Conservation (phyloP, 164 flowering plant genomes). For the Chimonanthus praecox region DNA sequence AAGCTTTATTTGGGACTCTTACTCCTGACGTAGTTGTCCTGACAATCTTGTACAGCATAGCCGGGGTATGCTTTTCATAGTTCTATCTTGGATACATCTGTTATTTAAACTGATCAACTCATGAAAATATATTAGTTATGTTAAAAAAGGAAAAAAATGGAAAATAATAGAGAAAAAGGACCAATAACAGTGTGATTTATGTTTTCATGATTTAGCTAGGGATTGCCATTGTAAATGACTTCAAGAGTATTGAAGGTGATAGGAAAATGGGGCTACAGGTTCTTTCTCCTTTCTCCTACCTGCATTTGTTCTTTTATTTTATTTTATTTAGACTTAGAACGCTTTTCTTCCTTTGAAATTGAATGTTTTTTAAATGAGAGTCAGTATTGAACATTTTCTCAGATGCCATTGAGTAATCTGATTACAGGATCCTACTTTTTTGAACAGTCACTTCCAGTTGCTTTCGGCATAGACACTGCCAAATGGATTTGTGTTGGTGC, state of each 20-base stretch:
- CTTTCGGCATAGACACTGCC: slow-evolving; percentile 90
- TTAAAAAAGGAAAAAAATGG: too few species aligned
- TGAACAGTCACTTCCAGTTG: slow-evolving; percentile 86
- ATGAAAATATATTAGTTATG: too few species aligned
- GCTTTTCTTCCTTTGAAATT: too few species aligned
- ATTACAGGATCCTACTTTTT: not conserved
- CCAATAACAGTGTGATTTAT: slow-evolving; percentile 7
- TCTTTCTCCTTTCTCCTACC: not conserved
- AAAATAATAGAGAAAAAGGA: not conserved
- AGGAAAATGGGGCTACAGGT: slow-evolving; percentile 91
- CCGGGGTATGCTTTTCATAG: slow-evolving; percentile 62
- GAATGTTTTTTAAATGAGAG: not conserved
- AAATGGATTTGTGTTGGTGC: slow-evolving; percentile 98
- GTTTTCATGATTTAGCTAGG: slow-evolving; percentile 56
- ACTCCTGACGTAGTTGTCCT: slow-evolving; percentile 79
- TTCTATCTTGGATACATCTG: not conserved
- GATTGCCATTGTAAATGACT: slow-evolving; percentile 91
- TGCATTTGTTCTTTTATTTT: not conserved
- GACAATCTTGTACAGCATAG: slow-evolving; percentile 86
- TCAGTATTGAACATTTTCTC: not conserved
- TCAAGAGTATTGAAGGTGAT: slow-evolving; percentile 95
- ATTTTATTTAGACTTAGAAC: not conserved
- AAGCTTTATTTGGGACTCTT: slow-evolving; percentile 91
- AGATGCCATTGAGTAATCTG: not conserved
- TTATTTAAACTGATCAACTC: not conserved